phyloP scores from a whole-genome alignment of 2,329 filamentous ascomycete genomes.

The Dactylellina parvicollis region DNA sequence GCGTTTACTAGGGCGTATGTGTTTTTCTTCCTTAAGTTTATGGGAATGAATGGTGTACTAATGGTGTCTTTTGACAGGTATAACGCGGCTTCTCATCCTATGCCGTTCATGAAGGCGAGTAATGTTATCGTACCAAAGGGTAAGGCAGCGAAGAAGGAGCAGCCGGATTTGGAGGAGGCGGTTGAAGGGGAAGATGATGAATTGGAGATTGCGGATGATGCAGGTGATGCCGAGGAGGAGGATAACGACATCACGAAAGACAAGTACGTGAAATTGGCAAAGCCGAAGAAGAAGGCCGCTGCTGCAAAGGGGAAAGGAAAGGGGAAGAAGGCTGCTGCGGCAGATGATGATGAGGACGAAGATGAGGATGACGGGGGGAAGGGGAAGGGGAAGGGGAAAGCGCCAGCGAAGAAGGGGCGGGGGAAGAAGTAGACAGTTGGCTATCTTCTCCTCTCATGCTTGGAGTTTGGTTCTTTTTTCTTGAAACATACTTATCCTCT shows the following conservation, averaged over 20 bases:
- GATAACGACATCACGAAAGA: constrained; percentile 89
- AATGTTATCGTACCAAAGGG: constrained; percentile 65
- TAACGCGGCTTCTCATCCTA: constrained; percentile 83
- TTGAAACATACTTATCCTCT: too few species aligned
- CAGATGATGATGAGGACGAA: constrained; percentile 40
- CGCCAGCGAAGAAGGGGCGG: constrained; percentile 35
- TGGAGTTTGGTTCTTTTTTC: too few species aligned
- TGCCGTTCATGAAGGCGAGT: constrained; percentile 96
- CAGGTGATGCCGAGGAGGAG: constrained; percentile 74
- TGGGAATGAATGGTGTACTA: constrained; percentile 9
- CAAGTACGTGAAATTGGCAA: constrained; percentile 93
- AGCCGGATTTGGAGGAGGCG: constrained; percentile 93
- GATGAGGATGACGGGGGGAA: constrained; percentile 60
- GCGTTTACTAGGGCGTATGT: constrained; percentile 88
- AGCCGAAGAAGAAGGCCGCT: constrained; percentile 72
- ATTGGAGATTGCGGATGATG: constrained; percentile 68
- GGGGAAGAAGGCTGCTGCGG: constrained; percentile 59
- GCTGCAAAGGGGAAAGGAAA: constrained; percentile 58
- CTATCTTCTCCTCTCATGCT: not conserved
- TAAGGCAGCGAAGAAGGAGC: constrained; percentile 77
- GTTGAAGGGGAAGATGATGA: constrained; percentile 89
- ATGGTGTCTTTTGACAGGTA: constrained; percentile 68
- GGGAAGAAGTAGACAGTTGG: constrained; percentile 35
- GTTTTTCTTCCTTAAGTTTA: constrained; percentile 6
- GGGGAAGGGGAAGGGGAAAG: constrained; percentile 56